Conservation (phyloP, 1,284 basidiomycete species). For the Heterobasidion irregulare region DNA sequence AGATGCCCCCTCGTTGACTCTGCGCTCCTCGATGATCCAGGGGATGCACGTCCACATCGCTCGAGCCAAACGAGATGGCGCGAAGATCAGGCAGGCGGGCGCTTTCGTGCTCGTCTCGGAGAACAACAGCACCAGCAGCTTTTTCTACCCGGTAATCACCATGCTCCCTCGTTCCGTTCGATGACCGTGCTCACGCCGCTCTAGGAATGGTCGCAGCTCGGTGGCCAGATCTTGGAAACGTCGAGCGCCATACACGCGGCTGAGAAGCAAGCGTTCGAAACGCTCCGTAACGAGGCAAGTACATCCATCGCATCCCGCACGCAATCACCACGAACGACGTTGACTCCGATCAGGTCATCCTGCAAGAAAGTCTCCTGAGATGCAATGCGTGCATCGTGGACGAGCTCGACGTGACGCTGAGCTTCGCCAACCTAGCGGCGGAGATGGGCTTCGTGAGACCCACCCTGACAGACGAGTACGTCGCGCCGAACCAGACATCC, state of each 20-base stretch:
- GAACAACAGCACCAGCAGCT: conserved; percentile 59
- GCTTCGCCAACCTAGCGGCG: conserved; percentile 77
- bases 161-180: conserved; percentile 6
- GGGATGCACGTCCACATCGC: conserved; percentile 72
- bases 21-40: conserved; percentile 57
- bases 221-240: conserved; percentile 52
- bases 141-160: conserved; percentile 52
- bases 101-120: conserved; percentile 52
- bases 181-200: conserved; percentile 4
- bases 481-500: conserved; percentile 13
- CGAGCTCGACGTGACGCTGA: conserved; percentile 82
- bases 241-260: conserved; percentile 43
- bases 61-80: conserved; percentile 51
- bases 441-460: conserved; percentile 80
- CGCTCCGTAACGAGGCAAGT: conserved; percentile 57
- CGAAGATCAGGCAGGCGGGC: conserved; percentile 34
- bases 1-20: conserved; percentile 66
- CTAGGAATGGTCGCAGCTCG: conserved; percentile 75
- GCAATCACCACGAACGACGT: not conserved
- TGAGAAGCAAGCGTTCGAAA: conserved; percentile 68
- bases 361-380: conserved; percentile 46
- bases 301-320: not conserved
- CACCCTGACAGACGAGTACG: conserved; percentile 62
- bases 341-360: conserved; percentile 44
- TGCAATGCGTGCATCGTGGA: conserved; percentile 78